Evolutionary conservation across 1,139 yeast species (phyloP).

Genomic region (Geotrichum reessii): DNA sequence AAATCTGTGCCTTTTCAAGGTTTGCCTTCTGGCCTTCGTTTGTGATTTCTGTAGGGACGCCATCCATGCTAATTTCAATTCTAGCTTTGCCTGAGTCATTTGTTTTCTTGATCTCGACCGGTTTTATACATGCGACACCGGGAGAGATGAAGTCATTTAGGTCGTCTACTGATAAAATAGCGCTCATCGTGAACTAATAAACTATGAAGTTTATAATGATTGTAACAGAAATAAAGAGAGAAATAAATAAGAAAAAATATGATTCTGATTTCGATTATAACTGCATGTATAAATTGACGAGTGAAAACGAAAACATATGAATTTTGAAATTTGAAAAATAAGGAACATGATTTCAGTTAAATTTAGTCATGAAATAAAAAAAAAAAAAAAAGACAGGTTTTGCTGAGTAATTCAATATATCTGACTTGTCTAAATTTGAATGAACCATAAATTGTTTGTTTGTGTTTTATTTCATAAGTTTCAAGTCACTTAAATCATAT

Average conservation of each 20-base stretch:
- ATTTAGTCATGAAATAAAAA: not conserved
- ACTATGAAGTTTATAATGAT: not conserved
- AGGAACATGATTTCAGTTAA: not conserved
- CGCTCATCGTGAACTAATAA: conserved; percentile 54
- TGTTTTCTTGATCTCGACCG: conserved; percentile 48
- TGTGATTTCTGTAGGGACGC: conserved; percentile 65
- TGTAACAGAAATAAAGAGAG: not conserved
- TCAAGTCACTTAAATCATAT: no score
- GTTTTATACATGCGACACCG: conserved; percentile 91
- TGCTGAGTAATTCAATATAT: not conserved
- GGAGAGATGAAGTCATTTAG: conserved; percentile 92
- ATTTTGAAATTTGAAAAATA: not conserved
- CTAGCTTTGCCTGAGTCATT: conserved; percentile 44
- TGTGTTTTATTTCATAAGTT: no score
- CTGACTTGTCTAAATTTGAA: not conserved
- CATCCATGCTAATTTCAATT: conserved; percentile 60
- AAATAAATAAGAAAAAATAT: not conserved
- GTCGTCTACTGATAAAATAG: conserved; percentile 80
- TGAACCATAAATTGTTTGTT: not conserved
- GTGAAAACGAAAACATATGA: not conserved
- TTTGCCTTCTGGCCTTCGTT: conserved; percentile 49
- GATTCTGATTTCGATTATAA: not conserved
- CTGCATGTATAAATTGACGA: not conserved
- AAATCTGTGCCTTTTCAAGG: conserved; percentile 78
- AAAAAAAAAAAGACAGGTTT: not conserved